Conservation (phyloP, 2,329 filamentous ascomycete genomes). For the Hymenoscyphus scutula region DNA sequence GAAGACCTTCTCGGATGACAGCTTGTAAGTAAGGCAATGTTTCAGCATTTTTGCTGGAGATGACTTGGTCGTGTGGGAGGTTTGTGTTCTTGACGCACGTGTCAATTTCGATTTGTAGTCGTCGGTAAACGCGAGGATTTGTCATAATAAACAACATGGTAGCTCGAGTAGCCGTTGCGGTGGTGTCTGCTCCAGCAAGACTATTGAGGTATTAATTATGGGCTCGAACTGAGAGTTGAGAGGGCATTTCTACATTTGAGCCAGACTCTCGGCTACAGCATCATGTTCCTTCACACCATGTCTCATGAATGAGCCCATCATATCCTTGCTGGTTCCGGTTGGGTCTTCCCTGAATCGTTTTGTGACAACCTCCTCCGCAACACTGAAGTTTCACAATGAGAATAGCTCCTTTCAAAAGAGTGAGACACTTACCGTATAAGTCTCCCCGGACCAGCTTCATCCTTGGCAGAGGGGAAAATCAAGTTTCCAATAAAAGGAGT, state of each 20-base stretch:
- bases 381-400: neutral
- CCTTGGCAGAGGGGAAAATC: constrained; percentile 42
- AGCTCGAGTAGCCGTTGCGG: neutral
- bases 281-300: constrained; percentile 26
- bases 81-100: neutral
- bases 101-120: neutral
- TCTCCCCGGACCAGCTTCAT: constrained; percentile 41
- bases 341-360: constrained; percentile 45
- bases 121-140: neutral
- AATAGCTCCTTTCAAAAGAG: neutral
- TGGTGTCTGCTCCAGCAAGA: neutral
- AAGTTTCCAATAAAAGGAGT: constrained; percentile 42
- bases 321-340: constrained; percentile 45
- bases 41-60: neutral
- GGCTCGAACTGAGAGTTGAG: too few species aligned
- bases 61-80: constrained; percentile 10
- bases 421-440: constrained; percentile 43
- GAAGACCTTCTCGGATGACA: constrained; percentile 47
- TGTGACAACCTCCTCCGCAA: constrained; percentile 44
- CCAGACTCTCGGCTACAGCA: constrained; percentile 15
- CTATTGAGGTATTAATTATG: neutral
- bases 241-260: neutral
- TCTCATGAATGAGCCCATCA: constrained; percentile 49
- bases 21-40: constrained; percentile 47
- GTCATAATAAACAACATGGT: neutral